phyloP scores from a whole-genome alignment of 2,329 filamentous ascomycete species.

The Fusarium protoensiforme region DNA sequence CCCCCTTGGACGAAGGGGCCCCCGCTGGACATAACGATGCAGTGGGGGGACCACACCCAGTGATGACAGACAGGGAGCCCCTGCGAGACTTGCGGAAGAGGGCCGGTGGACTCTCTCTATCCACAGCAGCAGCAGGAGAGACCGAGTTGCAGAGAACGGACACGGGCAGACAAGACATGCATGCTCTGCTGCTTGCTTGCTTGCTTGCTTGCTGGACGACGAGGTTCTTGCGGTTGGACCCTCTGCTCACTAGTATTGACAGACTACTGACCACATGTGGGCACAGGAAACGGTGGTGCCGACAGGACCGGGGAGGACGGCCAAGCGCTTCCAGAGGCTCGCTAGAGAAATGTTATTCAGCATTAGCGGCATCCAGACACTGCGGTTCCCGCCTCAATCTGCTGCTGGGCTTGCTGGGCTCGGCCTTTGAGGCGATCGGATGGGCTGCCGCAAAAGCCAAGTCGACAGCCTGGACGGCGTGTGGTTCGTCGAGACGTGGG shows the following conservation, averaged over 20 bases:
- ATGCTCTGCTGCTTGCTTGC: neutral
- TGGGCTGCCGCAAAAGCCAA: constrained; percentile 30
- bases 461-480: constrained; percentile 21
- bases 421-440: constrained; percentile 32
- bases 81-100: constrained; percentile 37
- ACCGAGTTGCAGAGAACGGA: constrained; percentile 2
- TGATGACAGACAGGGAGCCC: constrained; percentile 45
- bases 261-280: neutral
- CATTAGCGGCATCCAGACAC: constrained; percentile 17
- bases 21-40: constrained; percentile 36
- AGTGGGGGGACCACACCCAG: constrained; percentile 37
- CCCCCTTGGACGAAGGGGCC: constrained; percentile 24
- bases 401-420: constrained; percentile 3
- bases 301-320: constrained; percentile 3
- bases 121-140: neutral
- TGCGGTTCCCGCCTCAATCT: constrained; percentile 27
- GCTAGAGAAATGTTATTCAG: constrained; percentile 26
- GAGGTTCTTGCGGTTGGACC: neutral
- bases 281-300: constrained; percentile 1
- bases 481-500: constrained; percentile 41
- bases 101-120: constrained; percentile 22
- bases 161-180: constrained; percentile 19
- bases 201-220: neutral
- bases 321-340: constrained; percentile 14
- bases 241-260: neutral